Evolutionary conservation across 306 rosid genomes (phyloP).

Genomic region (Gynostemma pentaphyllum): DNA sequence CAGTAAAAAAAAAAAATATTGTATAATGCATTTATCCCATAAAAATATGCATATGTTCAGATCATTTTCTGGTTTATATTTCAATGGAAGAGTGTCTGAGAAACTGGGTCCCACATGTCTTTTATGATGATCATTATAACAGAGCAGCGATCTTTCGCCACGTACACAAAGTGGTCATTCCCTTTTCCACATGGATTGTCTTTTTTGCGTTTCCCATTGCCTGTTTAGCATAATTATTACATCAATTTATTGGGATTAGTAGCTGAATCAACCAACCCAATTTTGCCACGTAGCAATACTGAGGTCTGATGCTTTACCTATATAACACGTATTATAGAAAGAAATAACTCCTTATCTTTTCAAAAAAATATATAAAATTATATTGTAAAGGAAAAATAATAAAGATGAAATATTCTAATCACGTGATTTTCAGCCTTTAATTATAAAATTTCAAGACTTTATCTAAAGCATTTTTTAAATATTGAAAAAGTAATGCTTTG

Average conservation of each 20-base stretch:
- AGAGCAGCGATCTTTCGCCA: not conserved
- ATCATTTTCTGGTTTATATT: not conserved
- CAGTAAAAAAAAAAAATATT: no score
- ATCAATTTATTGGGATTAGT: not conserved
- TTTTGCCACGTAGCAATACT: not conserved
- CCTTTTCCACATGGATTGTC: not conserved
- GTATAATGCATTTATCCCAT: no score
- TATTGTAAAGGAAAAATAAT: not conserved
- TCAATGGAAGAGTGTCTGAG: not conserved
- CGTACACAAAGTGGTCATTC: not conserved
- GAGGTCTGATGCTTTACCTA: constrained; percentile 7
- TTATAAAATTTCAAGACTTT: not conserved
- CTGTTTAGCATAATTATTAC: not conserved
- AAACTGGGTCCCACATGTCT: not conserved
- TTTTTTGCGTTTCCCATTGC: not conserved
- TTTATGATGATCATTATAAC: not conserved
- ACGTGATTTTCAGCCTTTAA: not conserved
- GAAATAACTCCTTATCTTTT: not conserved
- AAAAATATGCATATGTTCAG: not conserved
- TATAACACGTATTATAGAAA: not conserved
- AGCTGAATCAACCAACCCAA: not conserved
- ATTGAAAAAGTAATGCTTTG: not conserved
- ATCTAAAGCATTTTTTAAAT: not conserved
- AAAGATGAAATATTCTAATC: not conserved
- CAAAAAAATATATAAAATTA: not conserved